phyloP scores from a whole-genome alignment of 352 stramenopile genomes.

The Blastocystis sp. region DNA sequence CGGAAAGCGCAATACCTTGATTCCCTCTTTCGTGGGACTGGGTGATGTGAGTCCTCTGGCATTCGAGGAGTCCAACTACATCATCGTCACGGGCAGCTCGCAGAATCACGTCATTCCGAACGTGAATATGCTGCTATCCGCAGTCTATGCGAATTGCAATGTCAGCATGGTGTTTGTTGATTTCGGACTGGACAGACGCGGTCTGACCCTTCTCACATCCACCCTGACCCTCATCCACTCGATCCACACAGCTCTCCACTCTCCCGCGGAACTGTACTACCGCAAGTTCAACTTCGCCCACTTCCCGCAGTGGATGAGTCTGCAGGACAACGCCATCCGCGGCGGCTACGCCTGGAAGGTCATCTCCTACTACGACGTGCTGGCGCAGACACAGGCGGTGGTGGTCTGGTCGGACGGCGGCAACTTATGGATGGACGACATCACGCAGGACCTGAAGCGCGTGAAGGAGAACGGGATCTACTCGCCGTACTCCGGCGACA shows the following conservation, averaged over 20 bases:
- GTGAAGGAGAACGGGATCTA: slow-evolving; percentile 9
- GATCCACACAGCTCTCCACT: neutral
- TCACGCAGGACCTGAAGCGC: neutral
- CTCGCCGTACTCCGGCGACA: slow-evolving; percentile 27
- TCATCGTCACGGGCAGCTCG: slow-evolving; percentile 39
- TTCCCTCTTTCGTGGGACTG: slow-evolving; percentile 15
- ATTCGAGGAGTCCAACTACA: neutral
- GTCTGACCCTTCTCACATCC: neutral
- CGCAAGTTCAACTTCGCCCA: slow-evolving; percentile 57
- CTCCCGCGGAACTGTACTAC: slow-evolving; percentile 39
- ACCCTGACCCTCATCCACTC: neutral
- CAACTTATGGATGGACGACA: neutral
- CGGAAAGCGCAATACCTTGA: neutral
- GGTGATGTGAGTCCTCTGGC: neutral
- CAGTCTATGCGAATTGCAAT: neutral
- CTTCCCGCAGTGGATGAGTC: slow-evolving; percentile 20
- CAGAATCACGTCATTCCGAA: slow-evolving; percentile 31
- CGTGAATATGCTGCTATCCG: slow-evolving; percentile 41
- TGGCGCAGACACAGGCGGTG: neutral
- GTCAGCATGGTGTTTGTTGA: slow-evolving; percentile 47
- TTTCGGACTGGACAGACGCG: slow-evolving; percentile 7
- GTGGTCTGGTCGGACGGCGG: slow-evolving; percentile 41
- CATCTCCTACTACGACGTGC: slow-evolving; percentile 35
- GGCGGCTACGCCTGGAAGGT: slow-evolving; percentile 54
- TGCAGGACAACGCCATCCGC: neutral